A percentile compares a stretch with the other conserved stretches of the same genome.
phyloP scores from a whole-genome alignment of 768 basidiomycete genomes.

The Obba rivulosa region DNA sequence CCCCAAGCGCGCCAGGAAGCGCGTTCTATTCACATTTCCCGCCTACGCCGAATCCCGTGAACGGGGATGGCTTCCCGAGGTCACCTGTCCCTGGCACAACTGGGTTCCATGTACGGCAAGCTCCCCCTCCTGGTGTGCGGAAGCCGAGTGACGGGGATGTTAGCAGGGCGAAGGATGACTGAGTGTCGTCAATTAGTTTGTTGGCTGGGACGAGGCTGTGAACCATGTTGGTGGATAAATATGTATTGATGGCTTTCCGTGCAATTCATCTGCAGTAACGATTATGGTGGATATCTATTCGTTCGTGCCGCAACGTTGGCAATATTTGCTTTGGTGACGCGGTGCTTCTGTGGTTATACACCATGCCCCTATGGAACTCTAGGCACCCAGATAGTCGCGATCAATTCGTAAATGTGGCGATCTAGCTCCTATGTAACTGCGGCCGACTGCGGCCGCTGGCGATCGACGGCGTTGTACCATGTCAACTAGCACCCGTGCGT shows the following conservation, averaged over 20 bases:
- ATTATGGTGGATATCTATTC: no score
- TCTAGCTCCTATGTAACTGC: no score
- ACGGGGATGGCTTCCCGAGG: conserved; percentile 14
- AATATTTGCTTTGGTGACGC: no score
- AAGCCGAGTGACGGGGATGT: conserved; percentile 11
- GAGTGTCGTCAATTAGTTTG: not conserved
- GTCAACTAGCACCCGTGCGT: no score
- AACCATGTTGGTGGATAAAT: not conserved
- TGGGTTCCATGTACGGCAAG: conserved; percentile 16
- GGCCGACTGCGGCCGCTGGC: no score
- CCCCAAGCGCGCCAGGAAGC: conserved; percentile 7
- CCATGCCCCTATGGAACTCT: no score
- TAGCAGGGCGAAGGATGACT: conserved; percentile 23
- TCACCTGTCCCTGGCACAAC: conserved; percentile 11
- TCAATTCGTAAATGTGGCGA: no score
- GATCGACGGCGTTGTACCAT: no score
- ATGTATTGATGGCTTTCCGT: not conserved
- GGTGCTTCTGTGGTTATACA: no score
- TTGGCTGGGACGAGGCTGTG: not conserved
- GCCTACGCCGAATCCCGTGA: conserved; percentile 28
- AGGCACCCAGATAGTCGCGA: no score
- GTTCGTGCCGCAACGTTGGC: no score
- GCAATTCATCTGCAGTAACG: not conserved
- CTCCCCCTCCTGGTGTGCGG: conserved; percentile 10
- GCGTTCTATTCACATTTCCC: conserved; percentile 29